These are phyloP conservation scores for Cicer cuneatum DNA, from an alignment of 306 rosid genomes.

Conservation along the genomic window DNA sequence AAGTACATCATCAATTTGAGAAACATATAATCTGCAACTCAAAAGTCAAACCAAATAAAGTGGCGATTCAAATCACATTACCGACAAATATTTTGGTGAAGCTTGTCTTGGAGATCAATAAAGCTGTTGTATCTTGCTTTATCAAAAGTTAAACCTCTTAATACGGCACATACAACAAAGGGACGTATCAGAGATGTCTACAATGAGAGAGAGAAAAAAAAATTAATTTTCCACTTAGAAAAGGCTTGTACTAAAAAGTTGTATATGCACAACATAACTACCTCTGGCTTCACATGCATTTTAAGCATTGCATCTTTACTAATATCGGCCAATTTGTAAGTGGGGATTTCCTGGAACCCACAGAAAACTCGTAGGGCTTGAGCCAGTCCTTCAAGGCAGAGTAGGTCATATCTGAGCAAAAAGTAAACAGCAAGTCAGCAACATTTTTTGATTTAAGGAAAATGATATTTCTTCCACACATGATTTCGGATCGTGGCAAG, in stretches of 20 bases:
- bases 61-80: conserved; percentile 48
- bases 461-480: neutral
- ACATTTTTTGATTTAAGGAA: neutral
- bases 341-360: conserved; percentile 62
- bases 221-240: conserved; percentile 35
- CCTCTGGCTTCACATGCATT: conserved; percentile 95
- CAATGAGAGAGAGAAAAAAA: conserved; percentile 8
- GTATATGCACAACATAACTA: conserved; percentile 33
- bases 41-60: conserved; percentile 12
- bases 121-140: conserved; percentile 86
- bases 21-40: conserved; percentile 21
- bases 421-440: conserved; percentile 23
- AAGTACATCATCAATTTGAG: neutral
- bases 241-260: neutral
- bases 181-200: conserved; percentile 85
- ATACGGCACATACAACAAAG: conserved; percentile 78
- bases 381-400: conserved; percentile 93
- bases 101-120: conserved; percentile 96
- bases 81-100: conserved; percentile 96
- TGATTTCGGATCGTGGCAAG: neutral
- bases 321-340: conserved; percentile 62
- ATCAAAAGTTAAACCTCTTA: conserved; percentile 78
- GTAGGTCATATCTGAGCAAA: conserved; percentile 77
- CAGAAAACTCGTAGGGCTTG: conserved; percentile 80
- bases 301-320: conserved; percentile 67